Conservation (phyloP, 306 rosid genomes). For the Cucurbita argyrosperma region DNA sequence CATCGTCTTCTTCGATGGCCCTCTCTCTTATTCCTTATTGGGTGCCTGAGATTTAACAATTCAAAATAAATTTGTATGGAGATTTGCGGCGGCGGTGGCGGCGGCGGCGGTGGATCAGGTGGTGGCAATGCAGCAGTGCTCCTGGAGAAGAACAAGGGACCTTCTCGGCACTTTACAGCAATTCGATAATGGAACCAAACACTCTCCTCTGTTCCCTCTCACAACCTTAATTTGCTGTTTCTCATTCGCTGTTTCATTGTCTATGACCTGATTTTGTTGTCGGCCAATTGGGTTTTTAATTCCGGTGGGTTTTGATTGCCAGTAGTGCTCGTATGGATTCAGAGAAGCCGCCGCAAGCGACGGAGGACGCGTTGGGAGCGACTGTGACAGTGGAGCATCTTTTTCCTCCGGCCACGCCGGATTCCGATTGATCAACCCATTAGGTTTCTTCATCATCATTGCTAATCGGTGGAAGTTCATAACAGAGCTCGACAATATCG, state of each 20-base stretch:
- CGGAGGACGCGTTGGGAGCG: conserved; percentile 48
- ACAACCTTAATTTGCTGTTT: conserved; percentile 28
- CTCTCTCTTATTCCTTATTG: conserved; percentile 3
- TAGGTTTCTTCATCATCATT: conserved; percentile 31
- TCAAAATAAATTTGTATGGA: background rate
- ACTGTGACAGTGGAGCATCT: conserved; percentile 24
- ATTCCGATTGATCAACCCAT: conserved; percentile 36
- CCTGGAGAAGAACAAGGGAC: conserved; percentile 45
- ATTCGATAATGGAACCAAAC: conserved; percentile 37
- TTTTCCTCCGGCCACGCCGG: conserved; percentile 33
- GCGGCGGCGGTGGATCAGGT: conserved; percentile 22
- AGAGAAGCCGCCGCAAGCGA: conserved; percentile 24
- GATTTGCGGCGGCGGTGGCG: background rate
- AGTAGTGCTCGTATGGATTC: conserved; percentile 54
- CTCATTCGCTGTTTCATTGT: conserved; percentile 17
- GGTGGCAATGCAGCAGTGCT: conserved; percentile 78
- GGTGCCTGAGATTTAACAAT: background rate
- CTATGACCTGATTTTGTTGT: conserved; percentile 4
- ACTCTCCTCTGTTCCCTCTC: conserved; percentile 61
- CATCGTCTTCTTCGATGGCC: background rate
- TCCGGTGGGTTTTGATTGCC: conserved; percentile 40
- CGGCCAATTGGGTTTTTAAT: conserved; percentile 13
- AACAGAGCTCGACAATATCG: conserved; percentile 7
- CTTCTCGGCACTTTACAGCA: conserved; percentile 65
- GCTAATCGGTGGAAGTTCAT: conserved; percentile 31